Percentiles rank a stretch among this genome's conserved stretches.
Evolutionary conservation across 768 basidiomycete species (phyloP).

Genomic region (Tulasnella sp.): DNA sequence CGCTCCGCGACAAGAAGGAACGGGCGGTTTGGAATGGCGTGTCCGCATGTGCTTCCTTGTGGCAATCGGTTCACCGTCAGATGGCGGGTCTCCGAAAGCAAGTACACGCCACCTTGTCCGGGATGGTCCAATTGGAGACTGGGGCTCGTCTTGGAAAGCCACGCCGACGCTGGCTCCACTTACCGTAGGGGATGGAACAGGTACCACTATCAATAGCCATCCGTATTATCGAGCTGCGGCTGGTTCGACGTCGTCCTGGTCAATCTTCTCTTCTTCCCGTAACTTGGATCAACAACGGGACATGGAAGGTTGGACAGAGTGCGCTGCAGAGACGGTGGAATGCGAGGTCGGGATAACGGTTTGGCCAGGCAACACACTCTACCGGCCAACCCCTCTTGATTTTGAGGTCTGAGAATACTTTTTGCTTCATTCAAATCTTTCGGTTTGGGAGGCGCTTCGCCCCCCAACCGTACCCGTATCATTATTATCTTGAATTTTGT

Average conservation of each 20-base stretch:
- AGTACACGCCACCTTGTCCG: slow-evolving; percentile 50
- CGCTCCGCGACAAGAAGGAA: slow-evolving; percentile 37
- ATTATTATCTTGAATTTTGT: not conserved
- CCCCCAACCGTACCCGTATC: not conserved
- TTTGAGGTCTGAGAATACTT: slow-evolving; percentile 26
- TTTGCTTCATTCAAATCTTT: not conserved
- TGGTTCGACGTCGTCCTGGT: slow-evolving; percentile 8
- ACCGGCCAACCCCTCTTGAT: slow-evolving; percentile 37
- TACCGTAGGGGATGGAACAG: slow-evolving; percentile 54
- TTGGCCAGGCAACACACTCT: slow-evolving; percentile 86
- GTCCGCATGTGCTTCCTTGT: slow-evolving; percentile 84
- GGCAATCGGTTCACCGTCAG: slow-evolving; percentile 46
- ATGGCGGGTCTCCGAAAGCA: slow-evolving; percentile 50
- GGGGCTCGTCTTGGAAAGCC: slow-evolving; percentile 67
- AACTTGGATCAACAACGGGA: slow-evolving; percentile 21
- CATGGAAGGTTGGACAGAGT: slow-evolving; percentile 44
- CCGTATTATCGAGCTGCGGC: slow-evolving; percentile 2
- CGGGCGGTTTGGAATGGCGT: slow-evolving; percentile 87
- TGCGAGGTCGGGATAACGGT: slow-evolving; percentile 88
- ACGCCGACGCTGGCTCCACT: slow-evolving; percentile 56
- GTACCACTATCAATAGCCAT: slow-evolving; percentile 32
- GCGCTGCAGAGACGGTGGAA: slow-evolving; percentile 82
- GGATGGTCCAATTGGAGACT: slow-evolving; percentile 62
- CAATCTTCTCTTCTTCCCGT: slow-evolving; percentile 4
- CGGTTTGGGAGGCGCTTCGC: not conserved